Base-by-base conservation (phyloP, 305 asterid species). In the Fraxinus platypoda region DNA sequence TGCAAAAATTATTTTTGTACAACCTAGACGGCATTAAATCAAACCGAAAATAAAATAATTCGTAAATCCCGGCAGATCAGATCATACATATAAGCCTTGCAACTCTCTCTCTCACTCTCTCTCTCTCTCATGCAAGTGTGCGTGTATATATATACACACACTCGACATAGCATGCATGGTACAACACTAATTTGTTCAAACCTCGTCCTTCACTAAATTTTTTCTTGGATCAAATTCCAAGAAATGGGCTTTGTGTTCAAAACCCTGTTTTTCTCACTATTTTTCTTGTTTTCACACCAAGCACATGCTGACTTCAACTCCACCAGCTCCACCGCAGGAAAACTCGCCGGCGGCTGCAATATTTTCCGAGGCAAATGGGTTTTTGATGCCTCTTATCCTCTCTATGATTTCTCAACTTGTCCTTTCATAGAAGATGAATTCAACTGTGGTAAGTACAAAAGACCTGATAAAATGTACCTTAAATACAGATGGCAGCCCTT, bases 381-480 rank as follows among this genome's bases (percentile, higher is more conserved):
- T 68, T 68, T 68, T 68, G 74, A 68, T 68, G 38, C 38, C 9
- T 68, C 74, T 28, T 68, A 68, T 68, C 74, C 74, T 28, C 38
- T 68, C 23, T 68, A 68, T 28, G 74, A 68, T 13, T 68, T 68
- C 74, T 68, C 74, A 34, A 28, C 38, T 68, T 68, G 74, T 68
- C 74, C 74, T 33, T 68, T 68, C 21, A 68, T 68, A 68, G 74
- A 28, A 12, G 74, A 68, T 68, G 74, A 68, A 30, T 68, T 68
- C 74, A 68, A 68, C 74, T 68, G 74, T 13, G 74, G 74, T 1
- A 68, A 68, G 38, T 68, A 68, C 74, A 68, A 15, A 30, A 28
- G 74, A 68, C 74, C 74, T 68, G 74, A 68, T 68, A 26, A 68
- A 68, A 68, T 68, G 74, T 68, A 68, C 74, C 74, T 68, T 38